Evolutionary conservation across 164 flowering plant species (phyloP), one percentile per base, ranked within the genome.

Genomic region (Magnolia sinica): DNA sequence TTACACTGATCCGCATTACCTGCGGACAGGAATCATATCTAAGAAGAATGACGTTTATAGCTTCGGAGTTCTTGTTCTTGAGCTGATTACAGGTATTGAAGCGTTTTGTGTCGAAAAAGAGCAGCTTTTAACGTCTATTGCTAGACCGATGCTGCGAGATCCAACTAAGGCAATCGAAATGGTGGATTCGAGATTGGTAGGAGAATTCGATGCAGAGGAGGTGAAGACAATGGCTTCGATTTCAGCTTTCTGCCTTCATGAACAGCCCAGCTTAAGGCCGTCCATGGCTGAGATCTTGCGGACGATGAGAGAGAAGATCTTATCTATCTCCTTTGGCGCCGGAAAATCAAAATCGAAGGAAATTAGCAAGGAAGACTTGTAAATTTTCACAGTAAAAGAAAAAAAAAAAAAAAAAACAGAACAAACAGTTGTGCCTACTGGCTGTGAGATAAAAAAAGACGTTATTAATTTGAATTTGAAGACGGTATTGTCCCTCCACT

Each of bases 41-140:
- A 90, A 89, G 76, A 91, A 91, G 85, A 91, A 85, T 76, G 98
- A 93, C 70, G 84, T 93, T 5, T 93, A 91, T 82, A 85, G 94
- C 59, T 91, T 81, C 20, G 98, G 98, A 7, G 93, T 93, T 8
- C 76, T 93, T 0, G 18, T 91, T 8, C 84, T 93, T 67, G 94
- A 93, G 76, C 83, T 93, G 1, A 78, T 93, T 1, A 88, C 92
- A 0, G 98, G 98, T 6, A 73, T 79, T 9, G 94, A 89, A 72
- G 93, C 98, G 2, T 86, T 90, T 52, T 76, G 80, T 29, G 63
- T 86, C 1, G 83, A 84, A 16, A 86, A 59, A 24, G 88, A 86
- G 6, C 77, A 83, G 79, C 73, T 83, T 4, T 71, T 91, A 71
- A 83, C 87, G 4, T 63, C 83, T 2, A 37, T 79, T 1, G 81